A percentile compares a stretch with the other conserved stretches of the same genome.
phyloP scores from a whole-genome alignment of 1,139 yeast species.

The Blastobotrys raffinosifermentans region DNA sequence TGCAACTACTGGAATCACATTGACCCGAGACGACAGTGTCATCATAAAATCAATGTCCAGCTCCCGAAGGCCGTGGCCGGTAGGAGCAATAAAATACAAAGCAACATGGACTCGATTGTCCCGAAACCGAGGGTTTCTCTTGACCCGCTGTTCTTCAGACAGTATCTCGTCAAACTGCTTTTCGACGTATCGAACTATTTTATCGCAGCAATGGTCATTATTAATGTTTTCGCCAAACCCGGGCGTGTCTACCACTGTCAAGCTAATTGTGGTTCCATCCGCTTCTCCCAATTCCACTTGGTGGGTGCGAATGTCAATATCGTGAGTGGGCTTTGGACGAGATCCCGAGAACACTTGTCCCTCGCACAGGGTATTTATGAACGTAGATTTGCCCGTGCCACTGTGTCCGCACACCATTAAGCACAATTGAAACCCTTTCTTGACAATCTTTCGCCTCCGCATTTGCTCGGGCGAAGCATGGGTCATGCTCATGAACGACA shows the following conservation, averaged over 20 bases:
- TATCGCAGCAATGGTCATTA: slow-evolving; percentile 61
- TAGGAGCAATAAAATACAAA: slow-evolving; percentile 64
- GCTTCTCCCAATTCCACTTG: slow-evolving; percentile 27
- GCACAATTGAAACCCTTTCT: slow-evolving; percentile 78
- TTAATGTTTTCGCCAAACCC: slow-evolving; percentile 74
- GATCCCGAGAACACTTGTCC: slow-evolving; percentile 37
- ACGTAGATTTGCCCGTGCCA: slow-evolving; percentile 81
- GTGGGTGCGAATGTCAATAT: slow-evolving; percentile 21
- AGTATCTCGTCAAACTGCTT: slow-evolving; percentile 89
- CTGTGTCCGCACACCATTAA: slow-evolving; percentile 70
- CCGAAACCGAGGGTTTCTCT: slow-evolving; percentile 70
- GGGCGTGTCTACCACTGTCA: slow-evolving; percentile 65
- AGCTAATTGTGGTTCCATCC: slow-evolving; percentile 60
- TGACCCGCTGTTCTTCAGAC: slow-evolving; percentile 84
- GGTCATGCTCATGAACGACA: too few species aligned
- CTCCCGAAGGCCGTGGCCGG: slow-evolving; percentile 72
- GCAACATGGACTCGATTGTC: slow-evolving; percentile 73
- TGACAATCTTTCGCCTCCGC: slow-evolving; percentile 69
- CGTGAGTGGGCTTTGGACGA: slow-evolving; percentile 14
- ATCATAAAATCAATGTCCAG: slow-evolving; percentile 74
- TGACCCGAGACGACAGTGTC: slow-evolving; percentile 71
- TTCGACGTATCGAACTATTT: slow-evolving; percentile 70
- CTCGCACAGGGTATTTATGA: slow-evolving; percentile 81
- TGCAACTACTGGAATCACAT: slow-evolving; percentile 80
- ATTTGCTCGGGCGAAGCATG: slow-evolving; percentile 26